These are phyloP conservation scores for Aspergillus jensenii DNA, from an alignment of 2,329 filamentous ascomycete genomes.

Conservation along the genomic window DNA sequence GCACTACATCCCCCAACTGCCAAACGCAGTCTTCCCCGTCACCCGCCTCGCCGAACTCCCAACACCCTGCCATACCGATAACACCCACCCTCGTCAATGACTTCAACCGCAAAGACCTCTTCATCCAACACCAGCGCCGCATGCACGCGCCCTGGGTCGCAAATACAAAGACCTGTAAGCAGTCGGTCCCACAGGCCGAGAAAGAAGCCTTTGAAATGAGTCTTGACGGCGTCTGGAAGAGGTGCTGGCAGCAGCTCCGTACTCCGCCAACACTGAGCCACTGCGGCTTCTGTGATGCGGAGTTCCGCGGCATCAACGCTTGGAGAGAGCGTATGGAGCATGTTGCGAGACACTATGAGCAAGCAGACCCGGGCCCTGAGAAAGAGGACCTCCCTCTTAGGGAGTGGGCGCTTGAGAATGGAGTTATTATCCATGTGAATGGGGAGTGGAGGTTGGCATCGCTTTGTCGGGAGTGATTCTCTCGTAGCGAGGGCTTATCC, in stretches of 20 bases:
- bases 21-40: background rate
- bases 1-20: background rate
- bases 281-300: constrained; percentile 57
- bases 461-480: constrained; percentile 14
- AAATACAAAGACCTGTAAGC: constrained; percentile 37
- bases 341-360: constrained; percentile 77
- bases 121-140: constrained; percentile 80
- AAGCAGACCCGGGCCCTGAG: constrained; percentile 38
- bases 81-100: constrained; percentile 51
- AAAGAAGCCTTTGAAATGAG: constrained; percentile 49
- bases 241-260: constrained; percentile 63
- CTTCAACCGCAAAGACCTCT: constrained; percentile 92
- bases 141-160: constrained; percentile 70
- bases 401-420: constrained; percentile 41
- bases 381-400: constrained; percentile 42
- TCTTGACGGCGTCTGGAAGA: constrained; percentile 56
- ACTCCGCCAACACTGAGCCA: constrained; percentile 62
- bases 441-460: constrained; percentile 23
- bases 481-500: constrained; percentile 26
- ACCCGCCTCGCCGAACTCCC: background rate
- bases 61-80: constrained; percentile 13
- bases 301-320: constrained; percentile 62
- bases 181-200: constrained; percentile 28
- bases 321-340: constrained; percentile 91
- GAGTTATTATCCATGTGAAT: constrained; percentile 25